Evolutionary conservation across 2,329 filamentous ascomycete species (phyloP), one percentile per base, ranked within the genome.

Genomic region (Aspergillus fructus): DNA sequence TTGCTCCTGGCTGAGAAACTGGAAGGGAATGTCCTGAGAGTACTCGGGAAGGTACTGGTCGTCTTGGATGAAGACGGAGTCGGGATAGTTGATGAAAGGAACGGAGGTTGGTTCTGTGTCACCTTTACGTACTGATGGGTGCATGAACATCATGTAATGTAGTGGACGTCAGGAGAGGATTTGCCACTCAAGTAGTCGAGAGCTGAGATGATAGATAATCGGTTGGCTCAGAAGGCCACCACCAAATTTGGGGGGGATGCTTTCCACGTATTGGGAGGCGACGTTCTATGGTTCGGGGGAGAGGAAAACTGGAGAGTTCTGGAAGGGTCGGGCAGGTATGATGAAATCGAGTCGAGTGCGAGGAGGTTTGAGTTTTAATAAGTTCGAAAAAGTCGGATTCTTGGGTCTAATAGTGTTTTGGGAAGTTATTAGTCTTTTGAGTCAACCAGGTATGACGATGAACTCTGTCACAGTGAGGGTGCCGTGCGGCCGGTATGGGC

Each of bases 91-190:
- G 62, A 64, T 40, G 53, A 62, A 62, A 45, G 62, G 50, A 53
- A 59, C 40, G 49, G 62, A 61, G 30, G 67, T 58, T 62, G 71
- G 69, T 68, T 73, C 72, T 59, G 68, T 73, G 70, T 73, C 69
- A 72, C 66, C 72, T 71, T 75, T 75, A 74, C 73, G 73, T 75
- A 64, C 60, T n/a, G 63, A 59, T 58, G 73, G 69, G 65, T 73
- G 66, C 66, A 72, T 70, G 67, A 72, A 71, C 73, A 75, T 75
- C 68, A 68, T 74, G 68, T 75, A 68, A 68, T 74, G 68, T 54
- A 49, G 17, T 66, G 54, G 63, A 68, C 63, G 65, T 68, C 53
- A 40, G 49, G 34, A 37, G 48, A 48, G 48, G 54, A 53, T 42
- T 60, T 56, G 62, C 63, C 61, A 58, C 62, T 60, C 59, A 63